These are phyloP conservation scores for Vitis riparia DNA, from an alignment of 164 flowering plant species.

Conservation along the genomic window DNA sequence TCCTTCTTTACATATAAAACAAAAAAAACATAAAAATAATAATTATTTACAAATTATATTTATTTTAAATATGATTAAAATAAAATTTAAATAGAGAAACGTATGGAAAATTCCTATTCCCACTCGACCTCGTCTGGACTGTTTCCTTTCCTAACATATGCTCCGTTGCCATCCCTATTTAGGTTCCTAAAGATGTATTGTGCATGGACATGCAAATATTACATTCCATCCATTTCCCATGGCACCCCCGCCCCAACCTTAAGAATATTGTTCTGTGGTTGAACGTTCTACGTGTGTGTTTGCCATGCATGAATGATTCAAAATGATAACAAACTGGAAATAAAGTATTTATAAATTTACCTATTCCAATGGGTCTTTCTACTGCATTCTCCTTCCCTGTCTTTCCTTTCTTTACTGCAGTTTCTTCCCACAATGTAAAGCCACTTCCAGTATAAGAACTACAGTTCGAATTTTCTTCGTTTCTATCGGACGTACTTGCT, in stretches of 20 bases:
- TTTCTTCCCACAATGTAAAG: constrained; percentile 86
- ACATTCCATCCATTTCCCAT: background rate
- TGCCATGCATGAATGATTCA: background rate
- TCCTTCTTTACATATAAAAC: background rate
- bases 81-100: background rate
- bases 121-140: too few species aligned
- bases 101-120: too few species aligned
- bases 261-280: background rate
- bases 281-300: background rate
- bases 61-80: too few species aligned
- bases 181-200: background rate
- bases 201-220: background rate
- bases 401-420: constrained; percentile 58
- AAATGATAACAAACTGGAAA: background rate
- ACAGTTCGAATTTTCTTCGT: constrained; percentile 55
- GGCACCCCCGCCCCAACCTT: background rate
- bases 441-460: constrained; percentile 67
- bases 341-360: constrained; percentile 25
- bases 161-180: too few species aligned
- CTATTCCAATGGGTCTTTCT: constrained; percentile 42
- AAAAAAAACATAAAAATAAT: background rate
- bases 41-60: background rate
- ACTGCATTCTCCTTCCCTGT: constrained; percentile 61
- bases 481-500: constrained; percentile 47
- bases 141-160: too few species aligned